Evolutionary conservation across 1,284 basidiomycete species (phyloP).

Genomic region (Pseudozyma sp.): DNA sequence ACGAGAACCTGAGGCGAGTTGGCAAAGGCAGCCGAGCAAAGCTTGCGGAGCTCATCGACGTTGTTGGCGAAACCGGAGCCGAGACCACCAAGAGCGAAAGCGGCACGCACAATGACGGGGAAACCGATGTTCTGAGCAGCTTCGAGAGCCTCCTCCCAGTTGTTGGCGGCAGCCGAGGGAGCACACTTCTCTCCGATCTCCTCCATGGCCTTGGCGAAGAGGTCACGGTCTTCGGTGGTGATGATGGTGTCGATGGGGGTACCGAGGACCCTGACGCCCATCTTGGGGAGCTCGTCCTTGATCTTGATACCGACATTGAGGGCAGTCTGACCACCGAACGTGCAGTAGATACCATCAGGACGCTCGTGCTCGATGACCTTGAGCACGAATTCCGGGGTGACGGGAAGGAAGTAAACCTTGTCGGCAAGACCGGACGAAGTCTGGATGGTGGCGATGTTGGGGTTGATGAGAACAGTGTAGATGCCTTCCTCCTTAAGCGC

Average conservation of each 20-base stretch:
- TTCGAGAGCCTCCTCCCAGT: slow-evolving; percentile 80
- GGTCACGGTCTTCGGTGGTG: slow-evolving; percentile 93
- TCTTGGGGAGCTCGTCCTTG: slow-evolving; percentile 87
- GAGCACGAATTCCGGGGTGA: slow-evolving; percentile 95
- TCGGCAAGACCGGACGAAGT: slow-evolving; percentile 97
- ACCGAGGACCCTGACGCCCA: slow-evolving; percentile 90
- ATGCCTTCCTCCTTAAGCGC: slow-evolving; percentile 98
- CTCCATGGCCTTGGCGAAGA: slow-evolving; percentile 94
- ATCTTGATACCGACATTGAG: slow-evolving; percentile 96
- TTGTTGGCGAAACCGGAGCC: slow-evolving; percentile 95
- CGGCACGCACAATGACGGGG: slow-evolving; percentile 95
- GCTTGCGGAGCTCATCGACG: slow-evolving; percentile 83
- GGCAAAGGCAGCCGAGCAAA: slow-evolving; percentile 86
- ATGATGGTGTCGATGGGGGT: slow-evolving; percentile 98
- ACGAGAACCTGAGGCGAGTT: slow-evolving; percentile 96
- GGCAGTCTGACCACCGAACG: slow-evolving; percentile 98
- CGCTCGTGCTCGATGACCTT: slow-evolving; percentile 99
- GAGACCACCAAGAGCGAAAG: slow-evolving; percentile 93
- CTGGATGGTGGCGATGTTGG: slow-evolving; percentile 99
- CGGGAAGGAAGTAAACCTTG: slow-evolving; percentile 98
- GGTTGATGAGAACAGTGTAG: slow-evolving; percentile 95
- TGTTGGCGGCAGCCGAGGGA: slow-evolving; percentile 80
- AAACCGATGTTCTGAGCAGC: slow-evolving; percentile 93
- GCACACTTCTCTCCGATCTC: slow-evolving; percentile 96
- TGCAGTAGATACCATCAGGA: slow-evolving; percentile 98